Evolutionary conservation across 805 yeast genomes (phyloP), one percentile per base, ranked within the genome.

Genomic region (Suhomyces prunicola): DNA sequence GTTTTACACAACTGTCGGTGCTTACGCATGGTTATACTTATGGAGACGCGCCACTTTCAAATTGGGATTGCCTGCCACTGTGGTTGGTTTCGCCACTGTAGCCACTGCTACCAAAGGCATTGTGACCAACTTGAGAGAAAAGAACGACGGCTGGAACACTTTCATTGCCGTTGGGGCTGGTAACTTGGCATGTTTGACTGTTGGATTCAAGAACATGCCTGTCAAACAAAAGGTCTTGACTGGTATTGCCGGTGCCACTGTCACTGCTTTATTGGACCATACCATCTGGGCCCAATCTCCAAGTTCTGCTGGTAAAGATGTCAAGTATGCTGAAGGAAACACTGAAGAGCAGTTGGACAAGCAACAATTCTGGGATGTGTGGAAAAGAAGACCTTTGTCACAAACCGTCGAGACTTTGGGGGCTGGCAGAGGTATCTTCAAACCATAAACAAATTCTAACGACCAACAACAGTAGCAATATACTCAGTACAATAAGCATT

Each of bases 391-490:
- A 64, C 96, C 96, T 15, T 72, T 89, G 59, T 83, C 90, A 19
- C 91, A 88, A 71, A 88, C 96, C 8, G 81, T 87, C 26, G 86
- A 82, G 56, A 85, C 84, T 63, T 76, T 89, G 60, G 96, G 96
- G 58, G 83, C 72, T 59, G 86, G 86, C 51, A 74, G 86, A 66
- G 85, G 86, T 60, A 78, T 81, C 54, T 76, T 78, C 59, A 73
- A 73, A 50, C 52, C 55, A 44, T 52, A 46, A 40, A 36, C n/a
- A 31, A 24, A 19, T 2, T 19, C 24, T 5, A 12, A 29, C 24
- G 19, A 39, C 46, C 46, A 17, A 39, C 17, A 12, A 15, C 45
- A 19, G 10, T 24, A 12, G 4, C 19, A 8, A 40, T 7, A 39
- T 17, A 39, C 42, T 39, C 17, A 27, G 19, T 19, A 27, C 31